Percentiles rank a stretch among this genome's conserved stretches.
These are phyloP conservation scores for Acer campestre DNA, from an alignment of 345 rosid genomes.

Conservation along the genomic window DNA sequence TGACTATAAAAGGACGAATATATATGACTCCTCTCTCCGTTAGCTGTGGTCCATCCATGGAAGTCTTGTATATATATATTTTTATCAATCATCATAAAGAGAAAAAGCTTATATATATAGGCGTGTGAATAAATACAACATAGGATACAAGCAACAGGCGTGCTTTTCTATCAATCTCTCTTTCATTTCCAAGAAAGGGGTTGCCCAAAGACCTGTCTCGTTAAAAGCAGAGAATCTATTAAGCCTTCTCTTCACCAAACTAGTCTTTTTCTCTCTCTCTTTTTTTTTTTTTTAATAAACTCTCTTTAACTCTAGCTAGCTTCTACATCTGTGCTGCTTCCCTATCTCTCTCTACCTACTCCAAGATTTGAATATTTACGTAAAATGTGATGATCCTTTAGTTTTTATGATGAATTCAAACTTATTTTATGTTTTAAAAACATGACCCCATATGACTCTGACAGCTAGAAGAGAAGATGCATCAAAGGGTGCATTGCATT, in stretches of 20 bases:
- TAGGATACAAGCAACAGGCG: slow-evolving; percentile 45
- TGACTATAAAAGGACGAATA: slow-evolving; percentile 6
- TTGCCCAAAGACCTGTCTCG: slow-evolving; percentile 49
- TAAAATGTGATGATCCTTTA: too few species aligned
- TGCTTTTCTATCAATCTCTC: slow-evolving; percentile 41
- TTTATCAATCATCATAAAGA: too few species aligned
- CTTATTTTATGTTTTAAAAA: not conserved
- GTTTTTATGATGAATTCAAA: not conserved
- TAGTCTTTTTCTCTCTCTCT: not conserved
- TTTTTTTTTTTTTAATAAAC: not conserved
- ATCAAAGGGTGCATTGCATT: not conserved
- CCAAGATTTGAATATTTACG: not conserved
- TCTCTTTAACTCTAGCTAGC: slow-evolving; percentile 26
- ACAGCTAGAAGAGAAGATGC: not conserved
- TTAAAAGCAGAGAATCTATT: slow-evolving; percentile 65
- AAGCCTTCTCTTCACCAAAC: slow-evolving; percentile 9
- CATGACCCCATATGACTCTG: not conserved
- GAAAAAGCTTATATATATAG: too few species aligned
- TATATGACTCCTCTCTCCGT: not conserved
- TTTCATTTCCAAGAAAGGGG: slow-evolving; percentile 87
- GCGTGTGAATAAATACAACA: slow-evolving; percentile 15
- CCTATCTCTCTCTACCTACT: not conserved
- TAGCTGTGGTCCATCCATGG: slow-evolving; percentile 14
- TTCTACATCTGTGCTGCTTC: not conserved
- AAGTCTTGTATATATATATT: not conserved